These are phyloP conservation scores for Apiospora pterosperma DNA, from an alignment of 2,329 filamentous ascomycete genomes.

Conservation along the genomic window DNA sequence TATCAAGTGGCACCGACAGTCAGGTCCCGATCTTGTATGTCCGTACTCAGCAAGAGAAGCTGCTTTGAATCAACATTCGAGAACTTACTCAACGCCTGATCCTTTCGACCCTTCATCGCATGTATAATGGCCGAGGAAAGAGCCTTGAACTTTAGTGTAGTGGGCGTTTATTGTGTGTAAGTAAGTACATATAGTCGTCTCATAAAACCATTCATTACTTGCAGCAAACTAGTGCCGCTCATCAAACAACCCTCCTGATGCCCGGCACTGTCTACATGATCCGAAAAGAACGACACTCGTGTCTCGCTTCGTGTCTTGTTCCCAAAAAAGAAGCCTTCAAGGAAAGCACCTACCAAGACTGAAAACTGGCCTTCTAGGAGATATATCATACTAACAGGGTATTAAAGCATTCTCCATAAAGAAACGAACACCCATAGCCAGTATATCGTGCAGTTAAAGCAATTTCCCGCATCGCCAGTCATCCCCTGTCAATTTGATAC, in stretches of 20 bases:
- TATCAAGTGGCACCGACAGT: neutral
- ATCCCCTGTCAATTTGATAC: neutral
- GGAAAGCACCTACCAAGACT: neutral
- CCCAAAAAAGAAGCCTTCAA: neutral
- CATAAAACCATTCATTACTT: neutral
- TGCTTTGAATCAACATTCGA: neutral
- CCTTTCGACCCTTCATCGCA: neutral
- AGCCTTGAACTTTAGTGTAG: neutral
- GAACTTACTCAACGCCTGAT: neutral
- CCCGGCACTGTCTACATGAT: neutral
- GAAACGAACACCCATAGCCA: neutral
- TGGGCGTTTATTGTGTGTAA: neutral
- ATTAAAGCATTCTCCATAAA: neutral
- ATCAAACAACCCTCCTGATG: neutral
- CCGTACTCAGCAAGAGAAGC: neutral
- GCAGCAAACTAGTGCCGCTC: neutral
- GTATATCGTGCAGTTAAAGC: neutral
- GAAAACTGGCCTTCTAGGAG: neutral
- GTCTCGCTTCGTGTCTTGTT: neutral
- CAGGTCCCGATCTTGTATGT: neutral
- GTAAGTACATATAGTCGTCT: neutral
- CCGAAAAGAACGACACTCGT: neutral
- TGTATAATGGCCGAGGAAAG: neutral
- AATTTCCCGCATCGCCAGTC: constrained; percentile 2
- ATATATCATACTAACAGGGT: constrained; percentile 3